Conservation (phyloP, 371 early-diverging fungal genomes). For the Basidiobolus heterosporus region DNA sequence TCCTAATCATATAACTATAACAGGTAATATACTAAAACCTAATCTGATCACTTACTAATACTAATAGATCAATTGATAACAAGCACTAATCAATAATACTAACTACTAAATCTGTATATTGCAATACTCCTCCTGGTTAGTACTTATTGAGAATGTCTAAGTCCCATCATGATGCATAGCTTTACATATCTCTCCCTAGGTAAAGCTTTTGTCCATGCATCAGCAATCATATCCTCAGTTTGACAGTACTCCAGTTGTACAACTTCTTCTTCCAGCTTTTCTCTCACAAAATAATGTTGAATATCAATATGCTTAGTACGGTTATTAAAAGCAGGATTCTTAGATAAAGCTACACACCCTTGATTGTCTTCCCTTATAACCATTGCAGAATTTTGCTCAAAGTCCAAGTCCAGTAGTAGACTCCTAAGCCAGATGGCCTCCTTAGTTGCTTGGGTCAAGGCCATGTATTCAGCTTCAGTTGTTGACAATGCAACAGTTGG, state of each 20-base stretch:
- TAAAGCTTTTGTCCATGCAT: conserved; percentile 3
- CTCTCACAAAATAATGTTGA: conserved; percentile 2
- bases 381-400: not conserved
- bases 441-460: not conserved
- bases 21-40: too few species aligned
- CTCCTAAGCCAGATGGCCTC: conserved; percentile 5
- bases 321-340: not conserved
- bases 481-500: conserved; percentile 5
- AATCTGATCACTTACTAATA: too few species aligned
- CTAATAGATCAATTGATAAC: too few species aligned
- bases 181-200: not conserved
- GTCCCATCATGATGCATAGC: too few species aligned
- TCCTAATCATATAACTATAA: too few species aligned
- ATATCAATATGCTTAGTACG: not conserved
- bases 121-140: too few species aligned
- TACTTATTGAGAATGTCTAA: too few species aligned
- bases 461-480: conserved; percentile 10
- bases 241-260: conserved; percentile 2
- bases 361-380: not conserved
- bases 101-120: too few species aligned
- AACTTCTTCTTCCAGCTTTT: not conserved
- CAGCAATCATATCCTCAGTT: conserved; percentile 6
- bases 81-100: too few species aligned
- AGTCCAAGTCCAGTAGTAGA: not conserved
- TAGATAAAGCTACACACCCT: not conserved